Evolutionary conservation across 352 stramenopile species (phyloP).

Genomic region (Phytophthora vignae): DNA sequence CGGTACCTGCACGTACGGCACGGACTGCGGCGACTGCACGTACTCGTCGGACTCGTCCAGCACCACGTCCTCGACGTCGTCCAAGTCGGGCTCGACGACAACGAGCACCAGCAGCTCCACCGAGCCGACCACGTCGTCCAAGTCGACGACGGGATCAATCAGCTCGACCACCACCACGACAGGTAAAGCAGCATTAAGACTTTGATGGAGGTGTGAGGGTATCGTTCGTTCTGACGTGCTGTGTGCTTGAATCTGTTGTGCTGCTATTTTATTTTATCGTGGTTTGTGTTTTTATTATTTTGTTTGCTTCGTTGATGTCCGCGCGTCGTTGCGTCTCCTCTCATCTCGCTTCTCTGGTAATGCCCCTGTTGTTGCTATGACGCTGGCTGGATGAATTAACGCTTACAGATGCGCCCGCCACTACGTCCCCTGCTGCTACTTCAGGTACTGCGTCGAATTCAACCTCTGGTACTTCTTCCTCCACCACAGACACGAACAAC

Average conservation of each 20-base stretch:
- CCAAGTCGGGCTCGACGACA: not conserved
- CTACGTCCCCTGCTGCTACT: conserved; percentile 29
- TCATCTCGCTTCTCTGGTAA: conserved; percentile 20
- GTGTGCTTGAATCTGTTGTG: conserved; percentile 13
- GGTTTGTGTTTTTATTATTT: conserved; percentile 1
- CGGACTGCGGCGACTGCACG: conserved; percentile 45
- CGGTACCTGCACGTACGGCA: conserved; percentile 41
- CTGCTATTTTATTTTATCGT: conserved; percentile 3
- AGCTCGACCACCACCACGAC: conserved; percentile 18
- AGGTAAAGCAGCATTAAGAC: conserved; percentile 18
- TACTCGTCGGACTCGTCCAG: conserved; percentile 21
- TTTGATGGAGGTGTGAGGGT: not conserved
- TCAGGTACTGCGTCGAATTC: conserved; percentile 30
- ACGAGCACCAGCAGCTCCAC: conserved; percentile 12
- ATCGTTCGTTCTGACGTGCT: conserved; percentile 30
- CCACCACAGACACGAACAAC: conserved; percentile 20
- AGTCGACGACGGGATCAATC: conserved; percentile 13
- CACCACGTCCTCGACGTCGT: conserved; percentile 11
- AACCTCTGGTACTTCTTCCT: conserved; percentile 22
- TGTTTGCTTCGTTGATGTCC: not conserved
- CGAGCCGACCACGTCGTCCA: conserved; percentile 18
- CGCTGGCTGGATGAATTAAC: conserved; percentile 30
- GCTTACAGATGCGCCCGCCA: conserved; percentile 32
- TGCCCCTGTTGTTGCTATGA: conserved; percentile 19
- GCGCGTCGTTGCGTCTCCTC: conserved; percentile 7